A percentile compares a stretch with the other conserved stretches of the same genome.
phyloP scores from a whole-genome alignment of 106 monocot genomes.

The Platanthera zijinensis region DNA sequence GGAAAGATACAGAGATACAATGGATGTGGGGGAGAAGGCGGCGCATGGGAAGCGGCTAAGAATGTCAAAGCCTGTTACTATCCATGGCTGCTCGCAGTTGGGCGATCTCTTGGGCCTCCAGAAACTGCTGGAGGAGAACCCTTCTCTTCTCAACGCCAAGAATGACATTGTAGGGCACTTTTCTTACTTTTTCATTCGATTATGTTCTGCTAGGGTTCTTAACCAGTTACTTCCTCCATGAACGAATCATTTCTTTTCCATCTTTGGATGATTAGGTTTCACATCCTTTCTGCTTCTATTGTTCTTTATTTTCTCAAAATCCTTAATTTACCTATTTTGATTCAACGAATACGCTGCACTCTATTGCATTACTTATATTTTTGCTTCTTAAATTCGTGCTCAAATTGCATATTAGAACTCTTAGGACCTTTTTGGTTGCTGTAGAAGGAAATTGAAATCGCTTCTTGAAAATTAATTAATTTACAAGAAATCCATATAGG shows the following conservation, averaged over 20 bases:
- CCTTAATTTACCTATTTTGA: neutral
- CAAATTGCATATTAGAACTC: neutral
- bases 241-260: neutral
- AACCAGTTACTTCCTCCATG: neutral
- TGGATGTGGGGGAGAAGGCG: conserved; percentile 37
- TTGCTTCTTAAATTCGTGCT: neutral
- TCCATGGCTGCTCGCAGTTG: conserved; percentile 64
- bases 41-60: conserved; percentile 17
- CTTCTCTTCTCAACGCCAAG: conserved; percentile 63
- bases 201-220: neutral
- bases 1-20: neutral
- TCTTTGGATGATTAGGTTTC: neutral
- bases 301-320: neutral
- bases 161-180: conserved; percentile 51
- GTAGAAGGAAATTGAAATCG: neutral
- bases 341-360: neutral
- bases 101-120: conserved; percentile 69
- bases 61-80: conserved; percentile 25
- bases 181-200: neutral
- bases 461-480: neutral
- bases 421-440: neutral
- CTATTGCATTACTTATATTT: neutral
- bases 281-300: neutral
- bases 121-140: conserved; percentile 57
- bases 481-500: too few relatives aligned